phyloP scores from a whole-genome alignment of 345 rosid species.

The Diplotaxis tenuifolia region DNA sequence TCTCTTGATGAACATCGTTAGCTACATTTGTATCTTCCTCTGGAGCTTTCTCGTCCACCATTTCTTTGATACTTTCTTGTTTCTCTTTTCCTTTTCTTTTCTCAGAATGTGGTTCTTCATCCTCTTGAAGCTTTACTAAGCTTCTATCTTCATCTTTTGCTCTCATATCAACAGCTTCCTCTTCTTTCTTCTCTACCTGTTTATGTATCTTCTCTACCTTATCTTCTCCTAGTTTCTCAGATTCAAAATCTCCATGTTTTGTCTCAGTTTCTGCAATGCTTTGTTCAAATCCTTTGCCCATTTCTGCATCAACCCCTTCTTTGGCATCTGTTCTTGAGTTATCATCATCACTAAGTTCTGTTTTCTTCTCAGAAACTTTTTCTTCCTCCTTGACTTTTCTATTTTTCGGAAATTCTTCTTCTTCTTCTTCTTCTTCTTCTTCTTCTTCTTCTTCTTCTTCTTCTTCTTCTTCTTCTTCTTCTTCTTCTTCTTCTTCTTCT shows the following conservation, averaged over 20 bases:
- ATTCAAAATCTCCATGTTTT: not conserved
- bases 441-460: no score
- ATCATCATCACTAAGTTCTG: not conserved
- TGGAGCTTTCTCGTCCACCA: slow-evolving; percentile 10
- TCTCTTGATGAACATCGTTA: not conserved
- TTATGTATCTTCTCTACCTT: not conserved
- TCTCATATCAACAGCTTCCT: not conserved
- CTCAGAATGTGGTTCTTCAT: not conserved
- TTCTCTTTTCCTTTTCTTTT: not conserved
- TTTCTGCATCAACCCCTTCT: not conserved
- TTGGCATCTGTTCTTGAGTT: not conserved
- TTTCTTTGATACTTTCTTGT: not conserved
- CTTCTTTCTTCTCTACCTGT: slow-evolving; percentile 12
- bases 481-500: no score
- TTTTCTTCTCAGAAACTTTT: not conserved
- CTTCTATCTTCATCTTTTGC: not conserved
- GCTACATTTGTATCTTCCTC: not conserved
- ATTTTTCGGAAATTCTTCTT: no score
- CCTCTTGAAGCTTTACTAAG: slow-evolving; percentile 7
- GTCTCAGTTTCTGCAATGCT: slow-evolving; percentile 7
- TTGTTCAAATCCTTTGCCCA: not conserved
- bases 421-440: no score
- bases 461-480: no score
- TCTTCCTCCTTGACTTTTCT: not conserved
- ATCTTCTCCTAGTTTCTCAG: not conserved